Evolutionary conservation across 306 rosid genomes (phyloP).

Genomic region (Quillaja saponaria): DNA sequence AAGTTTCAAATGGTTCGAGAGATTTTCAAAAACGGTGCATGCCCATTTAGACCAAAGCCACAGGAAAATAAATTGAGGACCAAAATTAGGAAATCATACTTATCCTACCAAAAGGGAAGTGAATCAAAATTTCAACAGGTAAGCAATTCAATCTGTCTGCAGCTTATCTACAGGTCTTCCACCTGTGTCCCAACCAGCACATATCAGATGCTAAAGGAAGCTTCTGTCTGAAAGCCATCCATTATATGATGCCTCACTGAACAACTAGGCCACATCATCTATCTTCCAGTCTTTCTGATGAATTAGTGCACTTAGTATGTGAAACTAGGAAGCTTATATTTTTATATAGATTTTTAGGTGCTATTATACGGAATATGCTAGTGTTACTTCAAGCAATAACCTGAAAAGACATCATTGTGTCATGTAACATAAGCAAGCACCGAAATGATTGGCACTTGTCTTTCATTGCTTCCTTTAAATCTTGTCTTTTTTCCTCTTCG

Average conservation of each 20-base stretch:
- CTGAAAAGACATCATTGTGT: background rate
- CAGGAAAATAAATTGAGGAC: slow-evolving; percentile 5
- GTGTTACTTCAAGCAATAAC: background rate
- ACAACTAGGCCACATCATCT: background rate
- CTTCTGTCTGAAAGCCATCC: background rate
- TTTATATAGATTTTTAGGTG: background rate
- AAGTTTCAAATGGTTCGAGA: background rate
- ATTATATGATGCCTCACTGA: background rate
- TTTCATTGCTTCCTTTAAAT: background rate
- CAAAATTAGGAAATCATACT: slow-evolving; percentile 19
- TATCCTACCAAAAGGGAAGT: background rate
- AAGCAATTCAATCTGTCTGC: too few species aligned
- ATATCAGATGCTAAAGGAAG: background rate
- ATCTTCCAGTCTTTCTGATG: background rate
- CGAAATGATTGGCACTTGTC: background rate
- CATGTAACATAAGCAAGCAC: background rate
- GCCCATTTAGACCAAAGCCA: background rate
- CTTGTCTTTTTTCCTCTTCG: background rate
- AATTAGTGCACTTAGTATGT: too few species aligned
- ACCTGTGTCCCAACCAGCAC: background rate
- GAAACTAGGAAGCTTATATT: background rate
- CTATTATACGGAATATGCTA: background rate
- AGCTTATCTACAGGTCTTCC: background rate
- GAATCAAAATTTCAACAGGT: slow-evolving; percentile 3
- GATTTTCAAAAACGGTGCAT: slow-evolving; percentile 6